Base-by-base conservation (phyloP, 2,329 filamentous ascomycete species). In the Colletotrichum sp. region DNA sequence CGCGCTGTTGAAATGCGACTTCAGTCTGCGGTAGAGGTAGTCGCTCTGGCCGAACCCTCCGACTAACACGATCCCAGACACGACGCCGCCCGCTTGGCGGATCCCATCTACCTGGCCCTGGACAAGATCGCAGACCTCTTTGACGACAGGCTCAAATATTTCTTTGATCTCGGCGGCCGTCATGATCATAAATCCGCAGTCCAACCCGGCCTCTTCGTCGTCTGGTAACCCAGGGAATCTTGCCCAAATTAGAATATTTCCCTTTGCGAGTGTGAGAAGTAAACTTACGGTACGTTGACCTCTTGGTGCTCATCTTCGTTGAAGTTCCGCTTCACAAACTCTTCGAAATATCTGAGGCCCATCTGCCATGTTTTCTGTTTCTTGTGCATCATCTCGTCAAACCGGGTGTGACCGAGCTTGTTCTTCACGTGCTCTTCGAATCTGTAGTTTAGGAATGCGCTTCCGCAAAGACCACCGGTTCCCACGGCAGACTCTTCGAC, bases 311-410 rank as follows among this genome's bases (percentile, higher is more conserved):
- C 94, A 62, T 95, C 93, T 79, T 94, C 93, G 81, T 94, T 93
- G 81, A 96, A 96, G 80, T 95, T 96, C 16, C 94, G 90, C 84
- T 96, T 96, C 16, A 96, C 94, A 81, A 95, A 96, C 81, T 96
- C 94, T 80, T 96, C 94, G 83, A 95, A 96, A 81, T 95, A 96
- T 71, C 92, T 90, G 66, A 96, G 86, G 3, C 93, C 94, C 92
- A 93, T 93, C 82, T 93, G 94, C 94, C 94, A 96, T 1, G 93
- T 95, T 84, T 94, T 95, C 5, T 90, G 90, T 83, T 95, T 95
- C 84, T 94, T 94, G 68, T 91, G 83, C 81, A 94, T 94, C 93
- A 96, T 95, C 83, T 93, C 91, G 34, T 93, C 91, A 80, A 95
- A 95, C 5, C 90, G 87, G 38, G 89, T 89, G 48, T 89, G 87